Evolutionary conservation across 2,329 filamentous ascomycete species (phyloP).

Genomic region (Lachnellula arida): DNA sequence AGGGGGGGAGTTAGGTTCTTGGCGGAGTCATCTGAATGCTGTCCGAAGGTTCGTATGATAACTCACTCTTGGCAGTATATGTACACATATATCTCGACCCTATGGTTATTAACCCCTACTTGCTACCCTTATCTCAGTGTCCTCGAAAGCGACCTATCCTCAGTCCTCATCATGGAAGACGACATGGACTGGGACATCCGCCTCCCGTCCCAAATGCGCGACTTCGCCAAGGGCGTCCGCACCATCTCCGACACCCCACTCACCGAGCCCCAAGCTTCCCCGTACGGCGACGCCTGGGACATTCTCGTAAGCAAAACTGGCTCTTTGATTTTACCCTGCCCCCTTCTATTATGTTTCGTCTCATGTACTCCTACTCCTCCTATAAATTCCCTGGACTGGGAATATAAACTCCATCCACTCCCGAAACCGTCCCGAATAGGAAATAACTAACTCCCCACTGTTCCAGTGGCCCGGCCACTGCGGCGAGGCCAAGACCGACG

Average conservation of each 20-base stretch:
- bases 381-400: too few relatives aligned
- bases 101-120: too few relatives aligned
- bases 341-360: too few relatives aligned
- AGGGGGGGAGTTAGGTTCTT: conserved; percentile 37
- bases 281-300: conserved; percentile 36
- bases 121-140: conserved; percentile 20
- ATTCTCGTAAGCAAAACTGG: too few relatives aligned
- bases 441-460: too few relatives aligned
- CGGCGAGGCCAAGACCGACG: conserved; percentile 19
- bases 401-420: too few relatives aligned
- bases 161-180: conserved; percentile 41
- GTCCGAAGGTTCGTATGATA: conserved; percentile 25
- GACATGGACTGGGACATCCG: conserved; percentile 42
- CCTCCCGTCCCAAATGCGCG: conserved; percentile 12
- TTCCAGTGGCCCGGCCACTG: conserved; percentile 38
- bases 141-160: conserved; percentile 31
- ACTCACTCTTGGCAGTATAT: background rate
- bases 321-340: too few relatives aligned
- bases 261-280: conserved; percentile 15
- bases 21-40: conserved; percentile 39
- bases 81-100: fast-evolving
- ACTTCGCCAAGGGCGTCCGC: conserved; percentile 20
- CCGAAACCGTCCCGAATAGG: too few relatives aligned
- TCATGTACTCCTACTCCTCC: too few relatives aligned
- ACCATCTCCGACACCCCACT: background rate